Evolutionary conservation across 78 protist species (phyloP).

Genomic region (Capsaspora owczarzaki): DNA sequence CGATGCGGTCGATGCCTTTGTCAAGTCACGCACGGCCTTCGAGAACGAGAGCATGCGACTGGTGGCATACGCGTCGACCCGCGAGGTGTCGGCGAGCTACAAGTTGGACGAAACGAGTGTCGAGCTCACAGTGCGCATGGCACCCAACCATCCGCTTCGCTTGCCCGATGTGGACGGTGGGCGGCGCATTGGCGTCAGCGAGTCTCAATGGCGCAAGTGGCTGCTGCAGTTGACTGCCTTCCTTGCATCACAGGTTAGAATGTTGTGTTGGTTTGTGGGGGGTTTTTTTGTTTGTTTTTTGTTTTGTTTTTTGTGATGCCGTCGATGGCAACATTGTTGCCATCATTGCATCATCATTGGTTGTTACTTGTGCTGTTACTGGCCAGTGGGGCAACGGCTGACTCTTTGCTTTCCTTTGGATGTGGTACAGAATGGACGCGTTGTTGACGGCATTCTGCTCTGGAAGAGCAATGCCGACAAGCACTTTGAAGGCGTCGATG

Average conservation of each 20-base stretch:
- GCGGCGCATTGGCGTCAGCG: conserved; percentile 7
- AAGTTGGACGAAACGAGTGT: conserved; percentile 9
- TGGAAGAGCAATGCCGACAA: conserved; percentile 40
- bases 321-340: too few relatives aligned
- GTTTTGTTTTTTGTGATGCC: not conserved
- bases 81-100: conserved; percentile 4
- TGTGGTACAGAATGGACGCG: conserved; percentile 28
- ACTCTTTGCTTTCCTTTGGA: too few relatives aligned
- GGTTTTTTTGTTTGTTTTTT: too few relatives aligned
- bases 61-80: not conserved
- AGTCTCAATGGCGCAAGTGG: conserved; percentile 17
- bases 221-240: conserved; percentile 10
- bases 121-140: conserved; percentile 16
- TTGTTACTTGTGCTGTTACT: not conserved
- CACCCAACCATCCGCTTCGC: conserved; percentile 24
- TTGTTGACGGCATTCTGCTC: conserved; percentile 16
- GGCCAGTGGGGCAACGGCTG: too few relatives aligned
- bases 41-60: not conserved
- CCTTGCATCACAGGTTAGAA: not conserved
- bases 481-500: conserved; percentile 43
- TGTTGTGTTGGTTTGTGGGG: too few relatives aligned
- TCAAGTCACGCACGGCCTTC: not conserved
- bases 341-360: too few relatives aligned
- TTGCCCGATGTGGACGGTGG: not conserved
- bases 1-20: not conserved